Evolutionary conservation across 2,329 filamentous ascomycete genomes (phyloP).

Genomic region (Nigrospora osmanthi): DNA sequence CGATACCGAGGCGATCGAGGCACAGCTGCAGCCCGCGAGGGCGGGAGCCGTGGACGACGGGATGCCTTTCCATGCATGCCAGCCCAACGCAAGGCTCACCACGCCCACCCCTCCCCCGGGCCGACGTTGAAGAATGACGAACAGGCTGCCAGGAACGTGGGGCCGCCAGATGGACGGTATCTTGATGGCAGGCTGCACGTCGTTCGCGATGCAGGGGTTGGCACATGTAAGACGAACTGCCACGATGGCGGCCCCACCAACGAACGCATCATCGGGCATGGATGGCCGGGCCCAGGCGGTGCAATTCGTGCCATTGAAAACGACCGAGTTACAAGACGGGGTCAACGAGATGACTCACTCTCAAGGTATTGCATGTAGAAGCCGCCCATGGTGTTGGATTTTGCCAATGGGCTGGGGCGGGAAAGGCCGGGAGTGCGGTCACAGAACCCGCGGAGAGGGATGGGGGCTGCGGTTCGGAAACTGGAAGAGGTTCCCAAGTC

Average conservation of each 20-base stretch:
- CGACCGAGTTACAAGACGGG: constrained; percentile 9
- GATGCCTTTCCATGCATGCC: constrained; percentile 18
- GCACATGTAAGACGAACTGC: constrained; percentile 26
- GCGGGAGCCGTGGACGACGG: constrained; percentile 10
- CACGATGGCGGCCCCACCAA: constrained; percentile 18
- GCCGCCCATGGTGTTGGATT: constrained; percentile 44
- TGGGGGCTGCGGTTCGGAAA: too few species aligned
- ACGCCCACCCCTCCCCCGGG: constrained; percentile 12
- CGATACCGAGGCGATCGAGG: constrained; percentile 11
- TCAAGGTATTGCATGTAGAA: constrained; percentile 69
- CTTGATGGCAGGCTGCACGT: constrained; percentile 20
- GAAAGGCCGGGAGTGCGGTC: too few species aligned
- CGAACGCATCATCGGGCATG: constrained; percentile 20
- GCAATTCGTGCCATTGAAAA: constrained; percentile 3
- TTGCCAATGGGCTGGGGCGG: constrained; percentile 13
- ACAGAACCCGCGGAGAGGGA: too few species aligned
- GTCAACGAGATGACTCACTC: constrained; percentile 48
- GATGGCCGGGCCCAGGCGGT: constrained; percentile 15
- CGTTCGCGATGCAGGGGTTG: constrained; percentile 21
- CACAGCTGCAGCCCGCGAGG: constrained; percentile 18
- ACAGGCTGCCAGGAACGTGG: constrained; percentile 16
- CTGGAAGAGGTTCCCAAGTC: too few species aligned
- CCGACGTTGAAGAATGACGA: constrained; percentile 1
- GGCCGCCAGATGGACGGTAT: constrained; percentile 17
- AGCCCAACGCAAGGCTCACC: constrained; percentile 18